A percentile compares a stretch with the other conserved stretches of the same genome.
Evolutionary conservation across 2,329 filamentous ascomycete genomes (phyloP).

Genomic region (Penicillium sclerotiorum): DNA sequence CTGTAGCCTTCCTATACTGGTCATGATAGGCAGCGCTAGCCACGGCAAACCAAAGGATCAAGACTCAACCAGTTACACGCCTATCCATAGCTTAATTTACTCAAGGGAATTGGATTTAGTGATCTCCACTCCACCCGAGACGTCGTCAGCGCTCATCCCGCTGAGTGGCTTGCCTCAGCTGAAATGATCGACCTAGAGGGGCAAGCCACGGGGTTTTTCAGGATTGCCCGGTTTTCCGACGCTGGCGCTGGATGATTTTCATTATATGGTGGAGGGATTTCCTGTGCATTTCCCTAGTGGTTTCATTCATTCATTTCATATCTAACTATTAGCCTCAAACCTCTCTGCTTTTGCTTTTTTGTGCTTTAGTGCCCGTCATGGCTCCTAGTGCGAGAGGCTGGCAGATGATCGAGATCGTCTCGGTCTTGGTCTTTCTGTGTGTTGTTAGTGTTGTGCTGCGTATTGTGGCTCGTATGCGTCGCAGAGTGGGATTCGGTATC

Average conservation of each 20-base stretch:
- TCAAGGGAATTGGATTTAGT: constrained; percentile 5
- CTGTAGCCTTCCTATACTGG: constrained; percentile 12
- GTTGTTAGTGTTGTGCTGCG: constrained; percentile 30
- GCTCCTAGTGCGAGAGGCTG: constrained; percentile 27
- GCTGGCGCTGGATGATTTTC: too few relatives aligned
- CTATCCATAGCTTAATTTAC: constrained; percentile 8
- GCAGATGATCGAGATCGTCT: constrained; percentile 34
- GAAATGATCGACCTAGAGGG: constrained; percentile 7
- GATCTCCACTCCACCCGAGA: constrained; percentile 10
- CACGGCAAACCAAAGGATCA: constrained; percentile 6
- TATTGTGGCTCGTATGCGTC: constrained; percentile 29
- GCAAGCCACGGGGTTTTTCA: background rate
- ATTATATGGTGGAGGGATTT: too few relatives aligned
- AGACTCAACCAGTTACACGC: background rate
- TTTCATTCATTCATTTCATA: constrained; percentile 17
- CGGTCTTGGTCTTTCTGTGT: constrained; percentile 32
- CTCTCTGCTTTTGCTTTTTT: constrained; percentile 6
- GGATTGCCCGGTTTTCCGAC: background rate
- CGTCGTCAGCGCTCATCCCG: constrained; percentile 1
- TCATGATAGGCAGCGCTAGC: constrained; percentile 14
- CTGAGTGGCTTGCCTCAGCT: background rate
- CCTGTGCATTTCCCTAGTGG: constrained; percentile 9
- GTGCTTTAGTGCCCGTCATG: constrained; percentile 23
- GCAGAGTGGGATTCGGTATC: constrained; percentile 32
- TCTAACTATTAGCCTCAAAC: constrained; percentile 3